phyloP scores from a whole-genome alignment of 441 rosid genomes.

The Hura crepitans region DNA sequence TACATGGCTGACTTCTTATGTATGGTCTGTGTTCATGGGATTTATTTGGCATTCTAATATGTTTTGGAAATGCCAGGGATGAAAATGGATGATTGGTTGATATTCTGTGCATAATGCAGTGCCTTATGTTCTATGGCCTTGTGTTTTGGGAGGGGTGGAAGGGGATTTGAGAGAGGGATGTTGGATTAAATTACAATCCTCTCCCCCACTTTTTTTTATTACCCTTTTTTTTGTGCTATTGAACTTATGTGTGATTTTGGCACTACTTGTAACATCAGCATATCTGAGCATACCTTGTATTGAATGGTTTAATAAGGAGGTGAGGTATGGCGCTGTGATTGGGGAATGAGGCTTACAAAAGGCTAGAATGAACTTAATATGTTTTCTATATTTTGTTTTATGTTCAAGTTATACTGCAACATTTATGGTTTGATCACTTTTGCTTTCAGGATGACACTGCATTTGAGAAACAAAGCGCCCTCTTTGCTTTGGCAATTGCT shows the following conservation, averaged over 20 bases:
- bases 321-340: neutral
- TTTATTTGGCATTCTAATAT: neutral
- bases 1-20: neutral
- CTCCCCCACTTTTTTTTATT: no score
- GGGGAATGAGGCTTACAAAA: neutral
- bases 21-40: neutral
- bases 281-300: neutral
- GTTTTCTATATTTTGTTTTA: neutral
- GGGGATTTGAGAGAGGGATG: neutral
- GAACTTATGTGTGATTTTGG: neutral
- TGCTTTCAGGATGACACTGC: slow-evolving; percentile 82
- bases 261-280: neutral
- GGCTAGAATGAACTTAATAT: neutral
- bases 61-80: neutral
- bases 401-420: neutral
- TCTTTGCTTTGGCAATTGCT: slow-evolving; percentile 78
- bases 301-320: neutral
- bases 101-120: neutral
- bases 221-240: no score
- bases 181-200: neutral
- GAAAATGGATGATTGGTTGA: neutral
- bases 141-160: neutral
- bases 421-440: neutral
- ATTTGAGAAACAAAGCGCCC: slow-evolving; percentile 92
- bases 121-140: neutral